Conservation (phyloP, 768 basidiomycete genomes). For the Trametes cubensis region DNA sequence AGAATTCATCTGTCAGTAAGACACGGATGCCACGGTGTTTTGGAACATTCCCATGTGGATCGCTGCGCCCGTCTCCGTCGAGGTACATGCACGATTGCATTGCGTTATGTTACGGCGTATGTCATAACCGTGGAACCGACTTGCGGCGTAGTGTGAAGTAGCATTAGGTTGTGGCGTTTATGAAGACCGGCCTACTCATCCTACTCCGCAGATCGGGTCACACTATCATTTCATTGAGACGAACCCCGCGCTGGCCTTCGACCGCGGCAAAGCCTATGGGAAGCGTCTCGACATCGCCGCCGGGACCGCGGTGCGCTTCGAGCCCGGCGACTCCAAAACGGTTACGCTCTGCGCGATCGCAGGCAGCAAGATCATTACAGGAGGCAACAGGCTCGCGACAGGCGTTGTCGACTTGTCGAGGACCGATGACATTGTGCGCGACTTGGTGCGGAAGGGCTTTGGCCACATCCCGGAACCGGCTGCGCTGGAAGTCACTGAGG, state of each 20-base stretch:
- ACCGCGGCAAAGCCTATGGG: conserved; percentile 78
- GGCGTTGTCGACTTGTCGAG: conserved; percentile 50
- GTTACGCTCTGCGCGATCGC: conserved; percentile 81
- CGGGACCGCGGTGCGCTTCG: conserved; percentile 95
- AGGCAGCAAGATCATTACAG: conserved; percentile 70
- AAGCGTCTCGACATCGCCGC: conserved; percentile 91
- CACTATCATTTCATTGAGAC: conserved; percentile 96
- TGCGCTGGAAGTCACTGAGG: conserved; percentile 50
- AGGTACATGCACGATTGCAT: too few relatives aligned
- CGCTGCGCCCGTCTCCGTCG: too few relatives aligned
- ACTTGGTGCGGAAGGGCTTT: conserved; percentile 65
- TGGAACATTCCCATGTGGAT: too few relatives aligned
- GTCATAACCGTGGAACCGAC: neutral
- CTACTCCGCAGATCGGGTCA: conserved; percentile 72
- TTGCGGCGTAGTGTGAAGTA: too few relatives aligned
- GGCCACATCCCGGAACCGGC: conserved; percentile 69
- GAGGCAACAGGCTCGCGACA: conserved; percentile 76
- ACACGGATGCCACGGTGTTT: too few relatives aligned
- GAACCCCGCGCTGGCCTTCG: conserved; percentile 79
- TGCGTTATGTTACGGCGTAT: neutral
- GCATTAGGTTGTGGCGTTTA: too few relatives aligned
- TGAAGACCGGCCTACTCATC: neutral
- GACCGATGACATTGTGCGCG: conserved; percentile 50
- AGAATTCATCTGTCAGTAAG: neutral
- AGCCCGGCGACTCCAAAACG: conserved; percentile 87